A percentile compares a stretch with the other conserved stretches of the same genome.
Conservation (phyloP, 2,329 filamentous ascomycete species). For the Colletotrichum karsti region DNA sequence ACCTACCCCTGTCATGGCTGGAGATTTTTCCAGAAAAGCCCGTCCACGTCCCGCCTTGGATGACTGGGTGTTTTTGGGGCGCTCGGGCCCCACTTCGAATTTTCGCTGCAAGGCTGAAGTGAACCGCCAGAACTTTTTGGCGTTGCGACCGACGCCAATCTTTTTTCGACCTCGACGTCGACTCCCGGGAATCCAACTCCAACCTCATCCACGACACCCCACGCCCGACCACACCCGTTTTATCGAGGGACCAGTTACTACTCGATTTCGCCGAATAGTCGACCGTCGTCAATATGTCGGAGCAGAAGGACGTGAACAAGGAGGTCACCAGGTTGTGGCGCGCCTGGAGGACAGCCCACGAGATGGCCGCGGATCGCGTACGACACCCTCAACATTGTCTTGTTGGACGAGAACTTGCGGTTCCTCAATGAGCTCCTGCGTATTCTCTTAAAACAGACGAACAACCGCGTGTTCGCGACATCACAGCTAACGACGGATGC, state of each 20-base stretch:
- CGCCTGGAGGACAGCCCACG: slow-evolving; percentile 90
- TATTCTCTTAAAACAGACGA: neutral
- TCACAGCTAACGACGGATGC: slow-evolving; percentile 32
- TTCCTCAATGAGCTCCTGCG: neutral
- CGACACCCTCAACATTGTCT: slow-evolving; percentile 39
- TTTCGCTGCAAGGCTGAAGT: slow-evolving; percentile 28
- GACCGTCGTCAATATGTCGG: slow-evolving; percentile 43
- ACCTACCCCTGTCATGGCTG: neutral
- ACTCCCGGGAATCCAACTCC: neutral
- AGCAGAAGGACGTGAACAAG: slow-evolving; percentile 59
- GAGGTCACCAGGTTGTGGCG: slow-evolving; percentile 82
- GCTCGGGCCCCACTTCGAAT: slow-evolving; percentile 17
- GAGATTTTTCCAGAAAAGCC: slow-evolving; percentile 22
- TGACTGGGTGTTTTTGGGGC: slow-evolving; percentile 3
- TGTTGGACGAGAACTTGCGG: too few relatives aligned
- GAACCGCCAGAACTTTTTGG: slow-evolving; percentile 27
- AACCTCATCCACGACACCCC: neutral
- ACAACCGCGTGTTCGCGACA: neutral
- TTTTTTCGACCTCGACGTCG: slow-evolving; percentile 9
- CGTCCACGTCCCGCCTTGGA: neutral
- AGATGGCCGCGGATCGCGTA: slow-evolving; percentile 94
- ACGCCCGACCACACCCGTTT: neutral
- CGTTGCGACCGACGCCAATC: slow-evolving; percentile 25
- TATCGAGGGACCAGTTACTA: neutral
- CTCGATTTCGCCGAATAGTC: neutral